Evolutionary conservation across 495 filamentous ascomycete species (phyloP).

Genomic region (Penicillium chermesinum): DNA sequence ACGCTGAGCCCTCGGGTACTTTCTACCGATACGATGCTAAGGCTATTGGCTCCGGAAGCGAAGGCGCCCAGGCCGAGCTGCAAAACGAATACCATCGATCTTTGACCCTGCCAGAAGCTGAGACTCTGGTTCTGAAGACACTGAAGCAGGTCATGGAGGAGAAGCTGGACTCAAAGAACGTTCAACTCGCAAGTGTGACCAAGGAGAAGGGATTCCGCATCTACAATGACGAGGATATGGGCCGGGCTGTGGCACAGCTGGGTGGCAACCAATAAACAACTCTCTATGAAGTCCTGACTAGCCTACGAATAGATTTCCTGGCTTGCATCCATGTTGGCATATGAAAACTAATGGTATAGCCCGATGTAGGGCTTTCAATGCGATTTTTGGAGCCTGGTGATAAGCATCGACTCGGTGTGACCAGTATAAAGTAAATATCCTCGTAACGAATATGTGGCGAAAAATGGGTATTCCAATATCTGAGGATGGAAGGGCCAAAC

Average conservation of each 20-base stretch:
- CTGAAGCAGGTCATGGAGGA: slow-evolving; percentile 99
- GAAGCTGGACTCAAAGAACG: slow-evolving; percentile 97
- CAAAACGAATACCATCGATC: slow-evolving; percentile 99
- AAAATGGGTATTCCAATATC: slow-evolving; percentile 1
- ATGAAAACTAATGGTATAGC: neutral
- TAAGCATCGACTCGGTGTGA: neutral
- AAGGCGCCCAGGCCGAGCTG: slow-evolving; percentile 94
- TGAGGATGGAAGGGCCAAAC: too few relatives aligned
- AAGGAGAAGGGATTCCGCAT: slow-evolving; percentile 97
- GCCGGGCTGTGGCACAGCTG: slow-evolving; percentile 73
- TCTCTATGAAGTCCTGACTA: slow-evolving; percentile 3
- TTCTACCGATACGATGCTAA: slow-evolving; percentile 99
- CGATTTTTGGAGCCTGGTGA: neutral
- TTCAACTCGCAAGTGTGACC: slow-evolving; percentile 95
- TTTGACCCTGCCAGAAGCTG: slow-evolving; percentile 85
- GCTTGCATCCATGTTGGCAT: slow-evolving; percentile 5
- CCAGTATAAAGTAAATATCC: neutral
- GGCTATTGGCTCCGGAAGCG: slow-evolving; percentile 92
- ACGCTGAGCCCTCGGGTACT: slow-evolving; percentile 94
- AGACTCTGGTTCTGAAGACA: slow-evolving; percentile 93
- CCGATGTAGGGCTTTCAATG: slow-evolving; percentile 1
- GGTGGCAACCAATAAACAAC: slow-evolving; percentile 39
- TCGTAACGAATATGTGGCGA: neutral
- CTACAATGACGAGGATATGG: slow-evolving; percentile 97
- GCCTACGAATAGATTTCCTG: slow-evolving; percentile 17